These are phyloP conservation scores for Chlorella vulgaris DNA, from an alignment of 139 green algal genomes.

Conservation along the genomic window DNA sequence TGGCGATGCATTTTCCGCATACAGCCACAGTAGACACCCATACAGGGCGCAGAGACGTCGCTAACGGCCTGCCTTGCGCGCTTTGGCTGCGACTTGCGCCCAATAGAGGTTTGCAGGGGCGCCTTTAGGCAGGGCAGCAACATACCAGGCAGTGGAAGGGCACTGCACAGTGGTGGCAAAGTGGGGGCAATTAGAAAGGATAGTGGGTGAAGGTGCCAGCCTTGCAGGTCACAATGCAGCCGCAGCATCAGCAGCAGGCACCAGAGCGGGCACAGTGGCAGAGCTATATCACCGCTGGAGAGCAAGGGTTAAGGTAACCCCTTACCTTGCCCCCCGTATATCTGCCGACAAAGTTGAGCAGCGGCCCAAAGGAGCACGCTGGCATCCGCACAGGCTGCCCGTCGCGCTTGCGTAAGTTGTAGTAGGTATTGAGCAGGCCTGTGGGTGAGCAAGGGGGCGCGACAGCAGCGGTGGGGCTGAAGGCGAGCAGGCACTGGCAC, in stretches of 20 bases:
- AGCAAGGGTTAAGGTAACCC: not conserved
- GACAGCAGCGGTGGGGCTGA: not conserved
- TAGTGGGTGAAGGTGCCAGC: no score
- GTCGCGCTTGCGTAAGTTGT: not conserved
- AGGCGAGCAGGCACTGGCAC: no score
- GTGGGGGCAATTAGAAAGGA: no score
- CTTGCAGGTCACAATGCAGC: no score
- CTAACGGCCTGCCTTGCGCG: not conserved
- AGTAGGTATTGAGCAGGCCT: constrained; percentile 3
- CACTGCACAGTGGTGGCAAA: no score
- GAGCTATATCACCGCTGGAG: no score
- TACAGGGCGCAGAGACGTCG: no score
- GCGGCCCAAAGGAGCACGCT: not conserved
- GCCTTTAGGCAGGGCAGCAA: not conserved
- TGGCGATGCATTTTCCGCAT: no score
- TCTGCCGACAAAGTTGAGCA: constrained; percentile 9
- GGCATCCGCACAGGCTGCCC: not conserved
- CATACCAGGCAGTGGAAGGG: not conserved
- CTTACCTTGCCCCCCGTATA: not conserved
- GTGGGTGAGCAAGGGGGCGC: not conserved
- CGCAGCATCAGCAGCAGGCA: no score
- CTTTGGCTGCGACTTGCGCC: no score
- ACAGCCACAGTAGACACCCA: no score
- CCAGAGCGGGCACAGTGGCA: no score
- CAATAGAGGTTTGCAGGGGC: not conserved